Base-by-base conservation (phyloP, 177 flowering plant species). In the Vitis hybrid region DNA sequence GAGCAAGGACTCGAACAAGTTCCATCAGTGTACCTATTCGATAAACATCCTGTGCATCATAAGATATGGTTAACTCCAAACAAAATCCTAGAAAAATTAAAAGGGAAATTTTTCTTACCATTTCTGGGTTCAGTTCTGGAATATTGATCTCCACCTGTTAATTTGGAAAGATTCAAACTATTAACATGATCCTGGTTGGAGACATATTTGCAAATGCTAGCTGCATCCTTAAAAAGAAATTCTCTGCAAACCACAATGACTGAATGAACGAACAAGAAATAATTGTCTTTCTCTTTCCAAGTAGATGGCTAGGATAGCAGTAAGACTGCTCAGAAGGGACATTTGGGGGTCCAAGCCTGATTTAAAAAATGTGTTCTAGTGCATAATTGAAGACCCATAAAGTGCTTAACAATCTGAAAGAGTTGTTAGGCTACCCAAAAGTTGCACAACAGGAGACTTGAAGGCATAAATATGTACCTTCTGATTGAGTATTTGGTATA, bases 11-110 rank as follows among this genome's bases (percentile, higher is more conserved):
- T 64, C 93, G 84, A 69, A 85, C 81, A 74, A 94, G 99, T 83
- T 92, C 97, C 97, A 94, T 86, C 59, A 94, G 74, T 14, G 98
- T 94, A 70, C 99, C 99, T 70, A 94, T 94, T 73, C 97, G 87
- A 79, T 94, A 94, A 75, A 94, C 97, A 89, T 92, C 99, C 97
- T 94, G 89, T 70, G 60, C 76, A 81, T 76, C 63, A 81, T 51
- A 80, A 72, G 51, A 75, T 56, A 68, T 66, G 33, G 71, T 80
- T 69, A 74, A 67, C 45, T 55, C 67, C 64, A 50, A 65, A 53
- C 5, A 64, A 61, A 11, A 12, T 67, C 55, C 15, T 10, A 26
- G 55, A 59, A 69, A 69, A 19, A 11, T 5, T 39, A 39, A 39
- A 16, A n/a, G 51, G 61, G 16, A 48, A 66, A 33, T 52, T n/a